Base-by-base conservation (phyloP, 164 flowering plant species). In the Umbilicus rupestris region DNA sequence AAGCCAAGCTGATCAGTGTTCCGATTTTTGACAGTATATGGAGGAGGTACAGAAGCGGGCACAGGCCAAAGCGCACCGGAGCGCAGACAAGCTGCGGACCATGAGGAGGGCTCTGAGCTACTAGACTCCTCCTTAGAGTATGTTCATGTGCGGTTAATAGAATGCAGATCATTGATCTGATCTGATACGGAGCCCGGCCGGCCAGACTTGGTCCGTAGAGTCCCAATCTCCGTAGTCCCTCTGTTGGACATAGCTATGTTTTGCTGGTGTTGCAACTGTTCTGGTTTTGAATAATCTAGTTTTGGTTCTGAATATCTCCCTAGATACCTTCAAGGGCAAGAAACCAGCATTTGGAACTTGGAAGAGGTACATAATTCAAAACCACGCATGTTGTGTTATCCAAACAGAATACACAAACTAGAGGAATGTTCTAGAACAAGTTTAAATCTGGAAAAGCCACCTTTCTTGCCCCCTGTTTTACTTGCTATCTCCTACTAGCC, bases 51-150 rank as follows among this genome's bases (percentile, higher is more conserved):
- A 77, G 66, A 69, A 35, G 71, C 75, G 72, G 64, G 67, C 78
- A 15, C 84, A 70, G 22, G 71, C 76, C n/a, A 84, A 74, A 69
- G 77, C 76, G 0, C 73, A 75, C 6, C 80, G 69, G 39, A 71
- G 82, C 0, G 59, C 9, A 3, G 85, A 81, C 62, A 83, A 68
- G 67, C 41, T 84, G 58, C 69, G 72, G 59, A 6, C n/a, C 26
- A 52, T 84, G 75, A 78, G 84, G 60, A 81, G 89, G 74, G 76
- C 66, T 10, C 17, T 68, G 65, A 87, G 92, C 68, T 9, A 24
- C 1, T 26, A 52, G 33, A 7, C 31, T 26, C 29, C 44, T 41
- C 33, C 19, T 11, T 30, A 26, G 19, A 28, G n/a, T n/a, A n/a
- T n/a, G n/a, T n/a, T n/a, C n/a, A n/a, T n/a, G n/a, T n/a, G n/a